Evolutionary conservation across 148 eudicot species (phyloP).

Genomic region (Rhododendron griersonianum): DNA sequence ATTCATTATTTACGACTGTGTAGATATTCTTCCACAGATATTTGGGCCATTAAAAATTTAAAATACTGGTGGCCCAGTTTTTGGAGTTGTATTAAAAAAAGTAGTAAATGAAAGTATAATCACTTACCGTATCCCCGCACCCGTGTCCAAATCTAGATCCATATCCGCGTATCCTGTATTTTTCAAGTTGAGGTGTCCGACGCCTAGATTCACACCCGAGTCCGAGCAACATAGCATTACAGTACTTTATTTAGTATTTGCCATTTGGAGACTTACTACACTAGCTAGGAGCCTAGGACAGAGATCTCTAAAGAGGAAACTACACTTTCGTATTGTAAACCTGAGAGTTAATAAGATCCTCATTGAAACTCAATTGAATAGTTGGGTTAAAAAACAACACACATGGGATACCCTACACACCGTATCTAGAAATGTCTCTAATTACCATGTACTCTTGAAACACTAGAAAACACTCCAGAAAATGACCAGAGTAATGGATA

Average conservation of each 20-base stretch:
- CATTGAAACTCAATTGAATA: background rate
- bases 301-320: background rate
- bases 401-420: background rate
- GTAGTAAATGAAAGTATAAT: no score
- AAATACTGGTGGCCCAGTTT: no score
- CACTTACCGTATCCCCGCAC: background rate
- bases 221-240: background rate
- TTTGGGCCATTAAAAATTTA: background rate
- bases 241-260: background rate
- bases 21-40: background rate
- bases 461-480: background rate
- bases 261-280: background rate
- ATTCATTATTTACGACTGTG: background rate
- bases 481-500: background rate
- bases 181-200: background rate
- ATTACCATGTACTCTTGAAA: background rate
- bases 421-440: background rate
- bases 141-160: background rate
- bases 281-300: background rate
- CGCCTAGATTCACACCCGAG: background rate
- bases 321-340: background rate
- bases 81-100: no score
- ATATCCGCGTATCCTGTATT: background rate
- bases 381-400: background rate
- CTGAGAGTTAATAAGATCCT: background rate